Evolutionary conservation across 2,329 filamentous ascomycete genomes (phyloP).

Genomic region (Monilinia vaccinii-corymbosi): DNA sequence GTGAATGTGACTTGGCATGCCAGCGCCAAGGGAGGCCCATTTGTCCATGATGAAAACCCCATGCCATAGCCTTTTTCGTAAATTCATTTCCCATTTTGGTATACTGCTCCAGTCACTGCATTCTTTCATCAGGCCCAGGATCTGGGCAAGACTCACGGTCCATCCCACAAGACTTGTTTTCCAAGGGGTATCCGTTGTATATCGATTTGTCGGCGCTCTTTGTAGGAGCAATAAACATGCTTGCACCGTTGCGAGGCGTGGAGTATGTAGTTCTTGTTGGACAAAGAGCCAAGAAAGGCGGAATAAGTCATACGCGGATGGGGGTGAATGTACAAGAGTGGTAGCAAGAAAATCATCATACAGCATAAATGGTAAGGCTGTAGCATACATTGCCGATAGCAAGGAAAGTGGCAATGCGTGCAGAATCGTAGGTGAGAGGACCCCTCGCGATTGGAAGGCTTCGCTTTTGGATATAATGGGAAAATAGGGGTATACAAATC

Average conservation of each 20-base stretch:
- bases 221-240: conserved; percentile 30
- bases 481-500: conserved; percentile 37
- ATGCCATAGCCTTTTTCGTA: conserved; percentile 30
- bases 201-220: conserved; percentile 29
- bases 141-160: conserved; percentile 29
- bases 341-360: conserved; percentile 33
- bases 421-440: conserved; percentile 26
- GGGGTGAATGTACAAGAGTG: conserved; percentile 28
- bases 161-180: conserved; percentile 29
- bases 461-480: conserved; percentile 33
- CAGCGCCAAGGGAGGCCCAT: conserved; percentile 29
- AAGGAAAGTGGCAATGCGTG: conserved; percentile 31
- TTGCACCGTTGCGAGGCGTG: conserved; percentile 29
- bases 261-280: conserved; percentile 30
- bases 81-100: conserved; percentile 27
- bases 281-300: conserved; percentile 28
- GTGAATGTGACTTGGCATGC: conserved; percentile 30
- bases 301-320: conserved; percentile 26
- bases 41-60: conserved; percentile 30
- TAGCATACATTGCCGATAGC: conserved; percentile 35
- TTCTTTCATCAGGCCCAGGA: conserved; percentile 28
- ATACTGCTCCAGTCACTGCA: conserved; percentile 27
- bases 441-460: conserved; percentile 21
- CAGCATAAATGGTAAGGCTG: conserved; percentile 36
- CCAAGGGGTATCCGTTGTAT: conserved; percentile 30